phyloP scores from a whole-genome alignment of 2,329 filamentous ascomycete genomes.

The Monosporascus sp. region DNA sequence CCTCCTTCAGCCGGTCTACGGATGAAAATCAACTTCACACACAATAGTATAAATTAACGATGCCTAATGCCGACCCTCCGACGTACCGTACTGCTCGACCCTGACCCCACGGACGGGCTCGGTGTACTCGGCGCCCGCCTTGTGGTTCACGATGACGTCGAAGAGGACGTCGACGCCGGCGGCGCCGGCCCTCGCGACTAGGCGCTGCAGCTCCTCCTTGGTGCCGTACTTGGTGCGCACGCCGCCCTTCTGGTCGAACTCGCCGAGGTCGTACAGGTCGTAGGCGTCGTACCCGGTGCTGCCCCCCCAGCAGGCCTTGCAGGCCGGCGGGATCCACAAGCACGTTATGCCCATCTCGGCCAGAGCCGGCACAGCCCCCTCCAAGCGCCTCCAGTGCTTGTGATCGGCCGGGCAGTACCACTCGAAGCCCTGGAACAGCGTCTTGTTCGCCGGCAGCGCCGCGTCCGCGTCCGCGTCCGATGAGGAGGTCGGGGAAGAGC shows the following conservation, averaged over 20 bases:
- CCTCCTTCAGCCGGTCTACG: slow-evolving; percentile 34
- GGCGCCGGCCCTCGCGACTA: slow-evolving; percentile 44
- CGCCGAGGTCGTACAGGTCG: slow-evolving; percentile 64
- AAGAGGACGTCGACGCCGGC: slow-evolving; percentile 55
- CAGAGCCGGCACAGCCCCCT: slow-evolving; percentile 43
- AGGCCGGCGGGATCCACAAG: slow-evolving; percentile 50
- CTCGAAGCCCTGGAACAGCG: slow-evolving; percentile 58
- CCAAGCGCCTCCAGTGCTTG: slow-evolving; percentile 55
- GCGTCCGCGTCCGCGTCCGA: background rate
- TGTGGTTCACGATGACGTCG: slow-evolving; percentile 69
- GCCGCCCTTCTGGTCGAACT: slow-evolving; percentile 64
- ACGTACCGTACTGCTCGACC: slow-evolving; percentile 19
- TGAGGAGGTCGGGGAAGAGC: too few species aligned
- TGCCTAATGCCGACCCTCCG: too few species aligned
- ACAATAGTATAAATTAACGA: too few species aligned
- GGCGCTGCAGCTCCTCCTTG: slow-evolving; percentile 53
- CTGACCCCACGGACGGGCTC: slow-evolving; percentile 54
- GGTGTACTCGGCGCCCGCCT: slow-evolving; percentile 59
- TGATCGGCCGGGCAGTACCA: slow-evolving; percentile 61
- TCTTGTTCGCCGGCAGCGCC: background rate
- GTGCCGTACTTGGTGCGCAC: slow-evolving; percentile 62
- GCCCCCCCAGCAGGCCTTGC: slow-evolving; percentile 35
- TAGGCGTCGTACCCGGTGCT: slow-evolving; percentile 67
- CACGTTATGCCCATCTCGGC: slow-evolving; percentile 54
- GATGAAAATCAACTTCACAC: slow-evolving; percentile 33